These are phyloP conservation scores for Cyphellophora attinorum DNA, from an alignment of 2,329 filamentous ascomycete species.

Conservation along the genomic window DNA sequence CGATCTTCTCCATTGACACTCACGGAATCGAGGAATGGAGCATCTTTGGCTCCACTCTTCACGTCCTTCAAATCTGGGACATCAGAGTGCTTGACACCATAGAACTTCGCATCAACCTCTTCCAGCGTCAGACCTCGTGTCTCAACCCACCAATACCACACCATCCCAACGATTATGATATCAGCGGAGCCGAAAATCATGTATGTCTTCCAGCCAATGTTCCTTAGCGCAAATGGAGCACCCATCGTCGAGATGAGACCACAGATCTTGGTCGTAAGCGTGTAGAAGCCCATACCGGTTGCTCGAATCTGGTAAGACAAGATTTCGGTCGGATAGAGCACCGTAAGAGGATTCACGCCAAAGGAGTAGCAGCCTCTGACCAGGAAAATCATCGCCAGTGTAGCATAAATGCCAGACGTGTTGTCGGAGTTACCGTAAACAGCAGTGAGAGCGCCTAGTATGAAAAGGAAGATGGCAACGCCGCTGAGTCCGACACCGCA, in stretches of 20 bases:
- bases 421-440: constrained; percentile 27
- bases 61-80: constrained; percentile 7
- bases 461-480: constrained; percentile 40
- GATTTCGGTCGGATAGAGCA: constrained; percentile 41
- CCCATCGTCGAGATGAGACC: constrained; percentile 30
- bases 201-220: constrained; percentile 39
- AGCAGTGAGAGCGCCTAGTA: constrained; percentile 43
- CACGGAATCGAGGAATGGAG: constrained; percentile 34
- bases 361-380: constrained; percentile 29
- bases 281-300: constrained; percentile 34
- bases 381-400: constrained; percentile 25
- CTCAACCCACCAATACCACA: constrained; percentile 14
- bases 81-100: constrained; percentile 11
- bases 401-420: constrained; percentile 31
- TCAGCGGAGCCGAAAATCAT: constrained; percentile 39
- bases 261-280: constrained; percentile 18
- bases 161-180: constrained; percentile 25
- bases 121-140: constrained; percentile 18
- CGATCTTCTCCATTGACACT: constrained; percentile 19
- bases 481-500: no score
- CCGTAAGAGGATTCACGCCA: constrained; percentile 41
- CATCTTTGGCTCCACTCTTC: constrained; percentile 12
- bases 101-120: constrained; percentile 20
- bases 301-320: constrained; percentile 42
- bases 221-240: constrained; percentile 33